A percentile compares a stretch with the other conserved stretches of the same genome.
phyloP scores from a whole-genome alignment of 306 rosid species.

The Vicia villosa region DNA sequence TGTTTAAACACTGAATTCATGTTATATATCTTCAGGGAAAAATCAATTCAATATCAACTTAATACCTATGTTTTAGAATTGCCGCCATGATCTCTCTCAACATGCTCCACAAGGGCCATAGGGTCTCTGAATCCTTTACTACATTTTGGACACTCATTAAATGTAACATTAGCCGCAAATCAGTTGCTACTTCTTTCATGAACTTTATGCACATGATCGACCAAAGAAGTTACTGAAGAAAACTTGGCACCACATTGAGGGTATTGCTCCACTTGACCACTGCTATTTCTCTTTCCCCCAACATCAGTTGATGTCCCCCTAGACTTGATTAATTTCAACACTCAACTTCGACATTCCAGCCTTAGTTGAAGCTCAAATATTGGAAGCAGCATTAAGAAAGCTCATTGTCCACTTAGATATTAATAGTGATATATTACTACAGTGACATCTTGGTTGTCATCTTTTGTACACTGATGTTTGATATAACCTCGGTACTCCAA shows the following conservation, averaged over 20 bases:
- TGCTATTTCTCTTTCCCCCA: slow-evolving; percentile 52
- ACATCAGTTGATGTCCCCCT: slow-evolving; percentile 54
- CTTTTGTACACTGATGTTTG: slow-evolving; percentile 66
- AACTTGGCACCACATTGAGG: slow-evolving; percentile 78
- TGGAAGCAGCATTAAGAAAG: slow-evolving; percentile 72
- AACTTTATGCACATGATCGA: slow-evolving; percentile 72
- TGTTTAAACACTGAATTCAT: no score
- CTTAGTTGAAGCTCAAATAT: slow-evolving; percentile 74
- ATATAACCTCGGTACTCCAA: slow-evolving; percentile 81
- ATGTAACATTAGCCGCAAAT: slow-evolving; percentile 47
- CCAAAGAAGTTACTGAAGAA: slow-evolving; percentile 58
- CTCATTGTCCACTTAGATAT: slow-evolving; percentile 59
- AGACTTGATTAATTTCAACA: slow-evolving; percentile 58
- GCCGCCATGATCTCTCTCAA: no score
- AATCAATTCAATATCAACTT: no score
- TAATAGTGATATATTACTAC: slow-evolving; percentile 86
- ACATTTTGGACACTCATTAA: slow-evolving; percentile 86
- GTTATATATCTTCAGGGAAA: no score
- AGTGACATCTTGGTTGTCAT: slow-evolving; percentile 59
- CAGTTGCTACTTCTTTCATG: slow-evolving; percentile 60
- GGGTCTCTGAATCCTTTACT: no score
- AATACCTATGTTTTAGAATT: no score
- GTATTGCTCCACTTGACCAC: slow-evolving; percentile 59
- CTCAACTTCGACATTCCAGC: no score
- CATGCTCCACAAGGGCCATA: no score